phyloP scores from a whole-genome alignment of 2,329 filamentous ascomycete species.

The Fusarium pseudonygamai region DNA sequence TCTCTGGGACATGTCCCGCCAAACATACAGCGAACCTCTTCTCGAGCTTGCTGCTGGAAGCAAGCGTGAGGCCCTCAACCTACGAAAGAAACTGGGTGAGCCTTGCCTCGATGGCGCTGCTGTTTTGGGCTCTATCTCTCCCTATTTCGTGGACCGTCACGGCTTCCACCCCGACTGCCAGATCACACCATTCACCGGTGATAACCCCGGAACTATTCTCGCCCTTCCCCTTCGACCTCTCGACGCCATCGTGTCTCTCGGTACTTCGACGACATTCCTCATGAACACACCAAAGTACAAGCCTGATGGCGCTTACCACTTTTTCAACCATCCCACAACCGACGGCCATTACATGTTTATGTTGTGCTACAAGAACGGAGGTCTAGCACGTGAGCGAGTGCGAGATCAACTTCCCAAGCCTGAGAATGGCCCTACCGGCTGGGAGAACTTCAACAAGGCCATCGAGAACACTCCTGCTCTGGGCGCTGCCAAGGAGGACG shows the following conservation, averaged over 20 bases:
- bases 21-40: constrained; percentile 78
- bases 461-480: constrained; percentile 76
- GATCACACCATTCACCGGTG: constrained; percentile 89
- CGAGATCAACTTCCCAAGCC: constrained; percentile 78
- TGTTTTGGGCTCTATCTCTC: constrained; percentile 77
- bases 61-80: constrained; percentile 66
- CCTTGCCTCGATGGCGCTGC: constrained; percentile 84
- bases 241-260: constrained; percentile 93
- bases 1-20: constrained; percentile 85
- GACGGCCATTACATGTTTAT: constrained; percentile 98
- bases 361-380: constrained; percentile 99
- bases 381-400: constrained; percentile 88
- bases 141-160: constrained; percentile 82
- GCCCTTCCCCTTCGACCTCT: constrained; percentile 85
- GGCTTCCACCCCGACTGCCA: constrained; percentile 80
- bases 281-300: constrained; percentile 96
- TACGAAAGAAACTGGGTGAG: constrained; percentile 81
- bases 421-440: constrained; percentile 61
- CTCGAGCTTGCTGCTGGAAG: constrained; percentile 78
- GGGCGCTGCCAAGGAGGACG: constrained; percentile 60
- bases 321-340: constrained; percentile 97
- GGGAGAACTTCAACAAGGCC: constrained; percentile 82
- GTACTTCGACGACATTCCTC: constrained; percentile 95
- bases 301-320: constrained; percentile 91
- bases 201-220: constrained; percentile 96